phyloP scores from a whole-genome alignment of 2,329 filamentous ascomycete genomes.

The Colletotrichum lini region DNA sequence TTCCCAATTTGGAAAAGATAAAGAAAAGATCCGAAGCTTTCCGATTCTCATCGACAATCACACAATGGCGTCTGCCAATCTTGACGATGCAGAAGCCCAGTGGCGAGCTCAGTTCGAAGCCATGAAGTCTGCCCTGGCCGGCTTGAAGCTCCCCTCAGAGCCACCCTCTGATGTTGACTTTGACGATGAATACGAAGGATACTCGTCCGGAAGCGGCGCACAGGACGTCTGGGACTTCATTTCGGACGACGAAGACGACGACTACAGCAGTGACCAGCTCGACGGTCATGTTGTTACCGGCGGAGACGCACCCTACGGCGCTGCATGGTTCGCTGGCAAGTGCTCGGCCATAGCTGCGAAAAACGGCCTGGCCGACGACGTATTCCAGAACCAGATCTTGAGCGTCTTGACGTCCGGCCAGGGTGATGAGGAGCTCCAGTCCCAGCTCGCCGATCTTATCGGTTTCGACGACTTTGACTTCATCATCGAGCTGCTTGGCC shows the following conservation, averaged over 20 bases:
- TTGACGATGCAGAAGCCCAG: constrained; percentile 66
- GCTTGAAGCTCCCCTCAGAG: constrained; percentile 68
- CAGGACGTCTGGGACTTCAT: constrained; percentile 96
- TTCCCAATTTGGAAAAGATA: too few species aligned
- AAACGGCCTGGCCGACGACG: constrained; percentile 75
- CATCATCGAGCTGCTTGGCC: constrained; percentile 88
- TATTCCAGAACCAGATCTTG: constrained; percentile 84
- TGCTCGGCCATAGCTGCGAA: constrained; percentile 78
- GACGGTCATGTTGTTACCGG: constrained; percentile 54
- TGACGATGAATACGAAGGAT: constrained; percentile 74
- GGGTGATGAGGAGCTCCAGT: constrained; percentile 90
- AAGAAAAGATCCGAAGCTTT: background rate
- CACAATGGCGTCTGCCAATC: constrained; percentile 53
- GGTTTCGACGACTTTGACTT: constrained; percentile 96
- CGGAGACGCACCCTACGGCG: constrained; percentile 62
- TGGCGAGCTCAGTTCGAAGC: constrained; percentile 89
- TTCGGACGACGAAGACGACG: constrained; percentile 79
- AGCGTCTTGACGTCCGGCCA: constrained; percentile 78
- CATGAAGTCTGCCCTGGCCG: constrained; percentile 88
- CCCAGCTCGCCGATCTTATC: constrained; percentile 87
- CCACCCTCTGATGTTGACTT: constrained; percentile 65
- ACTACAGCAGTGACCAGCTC: constrained; percentile 69
- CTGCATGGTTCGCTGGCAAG: constrained; percentile 79
- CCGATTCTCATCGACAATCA: background rate
- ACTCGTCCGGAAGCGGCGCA: constrained; percentile 71